Evolutionary conservation across 2,329 filamentous ascomycete species (phyloP), one percentile per base, ranked within the genome.

Genomic region (Trichophyton verrucosum): DNA sequence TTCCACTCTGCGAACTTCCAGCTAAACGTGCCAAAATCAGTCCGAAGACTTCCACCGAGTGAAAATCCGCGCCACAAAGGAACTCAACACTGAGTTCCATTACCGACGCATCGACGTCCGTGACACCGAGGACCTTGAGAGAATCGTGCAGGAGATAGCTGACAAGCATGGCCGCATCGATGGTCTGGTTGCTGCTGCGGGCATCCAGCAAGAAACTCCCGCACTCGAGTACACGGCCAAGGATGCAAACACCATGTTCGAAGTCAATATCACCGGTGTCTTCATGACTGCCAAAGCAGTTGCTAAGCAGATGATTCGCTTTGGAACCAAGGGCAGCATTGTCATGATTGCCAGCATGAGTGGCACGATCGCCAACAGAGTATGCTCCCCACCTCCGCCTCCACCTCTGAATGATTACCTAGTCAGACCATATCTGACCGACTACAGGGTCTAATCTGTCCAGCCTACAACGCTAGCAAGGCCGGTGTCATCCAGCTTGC

Each of bases 61-160:
- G 60, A 84, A 86, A 58, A 77, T 81, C 64, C 81, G 83, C 58
- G 87, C 87, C 44, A 75, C 76, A 38, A 75, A 81, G 53, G 82
- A 87, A 68, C 79, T 90, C n/a, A 82, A 80, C 65, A 86, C 85
- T 1, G 81, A 80, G 56, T 74, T 94, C 49, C 80, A 84, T 59
- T 95, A 95, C 77, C 85, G 86, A 69, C 84, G 86, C 65, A 83
- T 91, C 62, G 91, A 96, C 70, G 89, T 95, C 17, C 83, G 88
- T 33, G 84, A 94, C 69, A 84, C 86, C 22, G 76, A 79, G 3
- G 74, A 78, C 44, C 79, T 96, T 53, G 86, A 91, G 71, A 77
- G 76, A 47, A 80, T 88, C 59, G 79, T 95, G 56, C 78, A 81
- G 65, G 78, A 76, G 9, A 94, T 96, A 65, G 88, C 84, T 15